Evolutionary conservation across 345 rosid genomes (phyloP), one percentile per base, ranked within the genome.

Genomic region (Eucalyptus regnans): DNA sequence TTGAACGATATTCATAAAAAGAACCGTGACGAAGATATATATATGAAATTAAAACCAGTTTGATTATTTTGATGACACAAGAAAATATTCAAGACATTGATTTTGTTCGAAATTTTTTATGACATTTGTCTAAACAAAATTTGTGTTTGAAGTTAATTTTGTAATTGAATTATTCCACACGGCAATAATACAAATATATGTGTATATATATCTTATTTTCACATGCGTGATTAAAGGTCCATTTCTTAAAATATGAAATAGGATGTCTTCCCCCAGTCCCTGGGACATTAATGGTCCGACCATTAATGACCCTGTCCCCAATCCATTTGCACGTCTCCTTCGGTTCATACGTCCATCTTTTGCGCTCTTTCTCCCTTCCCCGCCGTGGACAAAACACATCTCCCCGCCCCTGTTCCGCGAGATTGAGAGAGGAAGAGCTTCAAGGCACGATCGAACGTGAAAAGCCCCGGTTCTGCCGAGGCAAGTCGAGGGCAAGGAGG

Each of bases 11-110:
- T 6, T n/a, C 71, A 12, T 64, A 14, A 7, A 62, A 13, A 0
- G 5, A 13, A 29, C 0, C 0, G 0, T 11, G 0, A 12, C 0
- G 33, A 62, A 6, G 0, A 12, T 27, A 62, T 62, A 29, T 62
- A 0, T 62, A 12, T 12, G 1, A 58, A 10, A 60, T 23, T 60
- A 25, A 60, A 5, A 60, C 0, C 0, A 25, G 0, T 25, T 62
- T 62, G 2, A 12, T 13, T 27, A 29, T 62, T 62, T 62, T 29
- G 0, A 12, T 3, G 5, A 62, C 3, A 62, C 0, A 4, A 29
- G 4, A 29, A 29, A 13, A 12, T 29, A 1, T 29, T 66, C 2
- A 31, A 0, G 2, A 66, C 9, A 66, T 15, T 31, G 11, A 3
- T 66, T 8, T 14, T 31, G 3, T 66, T n/a, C 4, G 9, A 8